A percentile compares a stretch with the other conserved stretches of the same genome.
Evolutionary conservation across 768 basidiomycete species (phyloP).

Genomic region (Suillus luteus): DNA sequence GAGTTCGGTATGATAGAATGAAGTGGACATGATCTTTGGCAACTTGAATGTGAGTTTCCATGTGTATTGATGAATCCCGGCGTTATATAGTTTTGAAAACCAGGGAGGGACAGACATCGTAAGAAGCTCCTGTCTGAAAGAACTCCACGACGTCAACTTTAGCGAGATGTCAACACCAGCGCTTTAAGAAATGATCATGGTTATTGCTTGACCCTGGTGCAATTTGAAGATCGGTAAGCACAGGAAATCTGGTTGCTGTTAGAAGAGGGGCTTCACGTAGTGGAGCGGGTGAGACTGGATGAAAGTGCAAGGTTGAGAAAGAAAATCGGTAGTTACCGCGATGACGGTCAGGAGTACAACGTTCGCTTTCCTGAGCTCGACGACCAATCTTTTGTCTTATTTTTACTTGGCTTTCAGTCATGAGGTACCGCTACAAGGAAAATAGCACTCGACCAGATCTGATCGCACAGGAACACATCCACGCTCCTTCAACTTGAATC

Average conservation of each 20-base stretch:
- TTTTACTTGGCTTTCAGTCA: conserved; percentile 12
- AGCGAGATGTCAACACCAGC: conserved; percentile 19
- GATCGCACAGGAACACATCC: conserved; percentile 3
- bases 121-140: conserved; percentile 16
- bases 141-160: conserved; percentile 19
- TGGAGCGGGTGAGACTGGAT: not conserved
- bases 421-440: conserved; percentile 9
- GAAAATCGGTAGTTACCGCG: conserved; percentile 16
- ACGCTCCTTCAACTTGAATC: not conserved
- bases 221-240: conserved; percentile 24
- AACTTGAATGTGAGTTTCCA: conserved; percentile 19
- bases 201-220: conserved; percentile 32
- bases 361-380: conserved; percentile 1
- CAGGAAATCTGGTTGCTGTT: conserved; percentile 3
- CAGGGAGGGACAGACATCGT: conserved; percentile 30
- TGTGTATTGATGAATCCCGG: conserved; percentile 15
- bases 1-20: conserved; percentile 50
- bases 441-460: conserved; percentile 2
- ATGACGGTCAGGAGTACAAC: conserved; percentile 9
- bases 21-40: conserved; percentile 22
- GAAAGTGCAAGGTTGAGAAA: conserved; percentile 3
- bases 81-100: conserved; percentile 32
- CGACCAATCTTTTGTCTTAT: conserved; percentile 11
- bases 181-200: conserved; percentile 25
- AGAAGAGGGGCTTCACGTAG: conserved; percentile 5